A percentile compares a stretch with the other conserved stretches of the same genome.
phyloP scores from a whole-genome alignment of 495 filamentous ascomycete genomes.

The Penicillium riverlandense region DNA sequence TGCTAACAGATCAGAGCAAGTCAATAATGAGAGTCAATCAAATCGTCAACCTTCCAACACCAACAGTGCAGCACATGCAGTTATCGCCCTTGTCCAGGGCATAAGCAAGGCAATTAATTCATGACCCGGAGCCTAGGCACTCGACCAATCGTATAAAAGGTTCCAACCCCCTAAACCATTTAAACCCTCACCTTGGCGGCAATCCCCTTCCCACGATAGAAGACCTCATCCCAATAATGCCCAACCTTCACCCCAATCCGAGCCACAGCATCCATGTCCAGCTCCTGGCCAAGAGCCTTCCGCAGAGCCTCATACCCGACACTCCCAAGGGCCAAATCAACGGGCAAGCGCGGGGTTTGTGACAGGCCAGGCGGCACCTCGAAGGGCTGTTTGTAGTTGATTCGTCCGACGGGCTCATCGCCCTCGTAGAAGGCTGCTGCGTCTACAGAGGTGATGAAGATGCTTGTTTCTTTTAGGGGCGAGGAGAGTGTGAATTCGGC shows the following conservation, averaged over 20 bases:
- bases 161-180: background rate
- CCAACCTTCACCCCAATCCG: slow-evolving; percentile 62
- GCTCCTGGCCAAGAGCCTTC: slow-evolving; percentile 72
- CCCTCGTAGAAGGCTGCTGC: slow-evolving; percentile 81
- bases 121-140: background rate
- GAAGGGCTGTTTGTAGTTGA: slow-evolving; percentile 67
- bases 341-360: slow-evolving; percentile 67
- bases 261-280: slow-evolving; percentile 75
- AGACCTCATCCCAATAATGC: slow-evolving; percentile 61
- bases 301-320: slow-evolving; percentile 77
- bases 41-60: background rate
- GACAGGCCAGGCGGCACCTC: slow-evolving; percentile 67
- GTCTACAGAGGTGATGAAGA: slow-evolving; percentile 71
- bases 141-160: background rate
- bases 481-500: slow-evolving; percentile 80
- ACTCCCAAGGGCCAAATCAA: slow-evolving; percentile 65
- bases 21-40: background rate
- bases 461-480: slow-evolving; percentile 59
- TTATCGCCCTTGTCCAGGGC: background rate
- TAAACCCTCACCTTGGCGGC: slow-evolving; percentile 63
- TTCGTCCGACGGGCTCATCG: slow-evolving; percentile 66
- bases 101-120: no score
- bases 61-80: background rate
- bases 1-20: no score
- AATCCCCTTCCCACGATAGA: slow-evolving; percentile 67